Evolutionary conservation across 257 asterid species (phyloP), one percentile per base, ranked within the genome.

Genomic region (Voacanga thouarsii): DNA sequence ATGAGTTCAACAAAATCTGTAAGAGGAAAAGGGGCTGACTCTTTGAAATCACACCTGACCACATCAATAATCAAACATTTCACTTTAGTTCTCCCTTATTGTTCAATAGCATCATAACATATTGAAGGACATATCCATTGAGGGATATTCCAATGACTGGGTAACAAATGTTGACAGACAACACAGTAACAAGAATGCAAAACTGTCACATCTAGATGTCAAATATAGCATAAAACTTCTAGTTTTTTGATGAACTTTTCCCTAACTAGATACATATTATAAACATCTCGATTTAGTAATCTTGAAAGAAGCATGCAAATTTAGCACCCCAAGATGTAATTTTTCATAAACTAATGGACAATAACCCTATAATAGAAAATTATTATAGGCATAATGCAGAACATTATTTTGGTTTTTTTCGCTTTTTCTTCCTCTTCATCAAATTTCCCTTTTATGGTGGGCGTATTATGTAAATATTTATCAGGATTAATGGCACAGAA

Each of bases 1-100:
- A 78, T 72, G 71, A 26, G 65, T 69, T 64, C 82, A 71, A 75
- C 71, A 68, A 79, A 60, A 78, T 21, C 64, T 75, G 57, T 75
- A 57, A 33, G 53, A 28, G 72, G 28, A 41, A 75, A 60, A 74
- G 69, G 78, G 14, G 6, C 10, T 55, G 5, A 39, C 39, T 21
- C 19, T 21, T 24, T 21, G 74, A 76, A 28, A 63, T 30, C 18
- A 73, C 49, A 73, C 28, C 50, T 21, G 10, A 33, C 64, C n/a
- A 53, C 2, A 51, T 33, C 47, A 53, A 49, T 18, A 41, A 41
- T 15, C 53, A 68, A 67, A 21, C 41, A 41, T 68, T 53, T 70
- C 45, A 76, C 24, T 66, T 76, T 16, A 64, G 30, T 28, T 23
- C 63, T 63, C 72, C 19, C 19, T 18, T 50, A 37, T 18, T 66